Conservation (phyloP, 2,329 filamentous ascomycete genomes). For the Pseudocercospora fijiensis region DNA sequence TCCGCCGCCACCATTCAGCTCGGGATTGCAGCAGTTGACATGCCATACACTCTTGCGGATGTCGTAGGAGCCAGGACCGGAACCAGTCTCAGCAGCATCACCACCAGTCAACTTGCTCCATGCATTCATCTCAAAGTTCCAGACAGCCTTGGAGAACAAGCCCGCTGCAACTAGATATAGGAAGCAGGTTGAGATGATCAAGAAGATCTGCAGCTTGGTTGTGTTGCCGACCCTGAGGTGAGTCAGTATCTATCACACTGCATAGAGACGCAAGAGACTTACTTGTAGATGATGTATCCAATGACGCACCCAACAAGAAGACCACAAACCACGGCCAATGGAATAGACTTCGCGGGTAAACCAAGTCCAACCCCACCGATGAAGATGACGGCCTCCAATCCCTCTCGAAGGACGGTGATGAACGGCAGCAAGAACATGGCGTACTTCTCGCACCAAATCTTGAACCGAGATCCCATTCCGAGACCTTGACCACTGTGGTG, state of each 20-base stretch:
- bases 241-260: slow-evolving; percentile 18
- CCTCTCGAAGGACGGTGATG: slow-evolving; percentile 82
- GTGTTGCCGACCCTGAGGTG: slow-evolving; percentile 57
- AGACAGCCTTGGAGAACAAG: slow-evolving; percentile 74
- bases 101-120: slow-evolving; percentile 67
- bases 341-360: slow-evolving; percentile 72
- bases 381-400: slow-evolving; percentile 82
- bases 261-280: slow-evolving; percentile 38
- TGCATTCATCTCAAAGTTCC: slow-evolving; percentile 67
- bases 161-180: slow-evolving; percentile 82
- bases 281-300: slow-evolving; percentile 78
- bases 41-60: slow-evolving; percentile 79
- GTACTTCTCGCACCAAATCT: slow-evolving; percentile 71
- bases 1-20: slow-evolving; percentile 69
- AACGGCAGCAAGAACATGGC: slow-evolving; percentile 85
- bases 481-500: slow-evolving; percentile 44
- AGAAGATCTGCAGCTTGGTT: slow-evolving; percentile 70
- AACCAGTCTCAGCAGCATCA: slow-evolving; percentile 61
- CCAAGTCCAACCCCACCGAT: slow-evolving; percentile 79
- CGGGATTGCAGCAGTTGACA: slow-evolving; percentile 78
- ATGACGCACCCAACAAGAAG: slow-evolving; percentile 65
- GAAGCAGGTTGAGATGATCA: slow-evolving; percentile 78
- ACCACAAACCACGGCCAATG: slow-evolving; percentile 72
- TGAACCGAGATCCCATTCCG: slow-evolving; percentile 51
- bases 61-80: slow-evolving; percentile 74